Conservation (phyloP, 1,284 basidiomycete genomes). For the Meira miltonrushii region DNA sequence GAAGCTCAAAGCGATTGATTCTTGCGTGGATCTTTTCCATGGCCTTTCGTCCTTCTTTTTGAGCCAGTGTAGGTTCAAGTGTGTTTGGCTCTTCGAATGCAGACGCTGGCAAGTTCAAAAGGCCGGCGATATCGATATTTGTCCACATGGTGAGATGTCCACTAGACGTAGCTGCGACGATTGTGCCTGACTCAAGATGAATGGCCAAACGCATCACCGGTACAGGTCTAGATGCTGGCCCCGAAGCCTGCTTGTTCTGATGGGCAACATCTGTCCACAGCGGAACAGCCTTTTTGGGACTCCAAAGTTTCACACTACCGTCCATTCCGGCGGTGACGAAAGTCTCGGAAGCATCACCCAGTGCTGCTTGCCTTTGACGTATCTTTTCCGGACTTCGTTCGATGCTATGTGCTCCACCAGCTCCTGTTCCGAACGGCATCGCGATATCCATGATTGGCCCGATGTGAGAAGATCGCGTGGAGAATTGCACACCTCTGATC, state of each 20-base stretch:
- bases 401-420: constrained; percentile 37
- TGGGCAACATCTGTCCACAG: constrained; percentile 27
- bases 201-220: constrained; percentile 27
- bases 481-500: constrained; percentile 32
- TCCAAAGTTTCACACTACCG: constrained; percentile 46
- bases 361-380: constrained; percentile 30
- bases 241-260: background rate
- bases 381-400: constrained; percentile 34
- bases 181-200: constrained; percentile 30
- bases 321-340: constrained; percentile 46
- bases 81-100: background rate
- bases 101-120: constrained; percentile 17
- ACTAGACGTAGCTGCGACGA: constrained; percentile 33
- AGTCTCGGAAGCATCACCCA: constrained; percentile 37
- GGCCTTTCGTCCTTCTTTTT: background rate
- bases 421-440: constrained; percentile 32
- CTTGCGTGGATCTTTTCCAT: background rate
- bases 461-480: constrained; percentile 25
- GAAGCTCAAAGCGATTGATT: background rate
- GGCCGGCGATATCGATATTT: constrained; percentile 25
- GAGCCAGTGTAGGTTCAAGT: background rate
- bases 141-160: constrained; percentile 44
- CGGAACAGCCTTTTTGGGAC: constrained; percentile 26
- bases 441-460: constrained; percentile 36
- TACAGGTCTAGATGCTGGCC: background rate